Evolutionary conservation across 1,139 yeast species (phyloP).

Genomic region (Candida glucosophila): DNA sequence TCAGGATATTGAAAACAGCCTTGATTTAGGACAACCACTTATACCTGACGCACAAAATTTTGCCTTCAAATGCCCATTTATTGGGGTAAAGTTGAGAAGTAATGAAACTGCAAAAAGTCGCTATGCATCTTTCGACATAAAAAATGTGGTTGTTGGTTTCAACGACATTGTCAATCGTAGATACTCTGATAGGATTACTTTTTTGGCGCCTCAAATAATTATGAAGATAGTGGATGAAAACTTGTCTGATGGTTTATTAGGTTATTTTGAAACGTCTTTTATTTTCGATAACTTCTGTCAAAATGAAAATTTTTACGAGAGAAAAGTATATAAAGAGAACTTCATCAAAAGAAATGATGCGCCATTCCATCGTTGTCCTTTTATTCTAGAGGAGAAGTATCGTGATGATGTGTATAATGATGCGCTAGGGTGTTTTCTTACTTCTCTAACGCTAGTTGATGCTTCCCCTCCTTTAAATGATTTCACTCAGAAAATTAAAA

Average conservation of each 20-base stretch:
- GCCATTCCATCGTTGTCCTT: constrained; percentile 73
- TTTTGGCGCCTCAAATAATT: constrained; percentile 40
- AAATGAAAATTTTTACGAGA: constrained; percentile 38
- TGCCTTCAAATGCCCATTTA: constrained; percentile 33
- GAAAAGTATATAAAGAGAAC: constrained; percentile 47
- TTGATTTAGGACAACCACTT: constrained; percentile 46
- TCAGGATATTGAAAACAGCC: constrained; percentile 65
- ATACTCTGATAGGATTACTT: constrained; percentile 49
- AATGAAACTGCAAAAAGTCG: constrained; percentile 11
- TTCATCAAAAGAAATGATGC: constrained; percentile 71
- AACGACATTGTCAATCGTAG: constrained; percentile 66
- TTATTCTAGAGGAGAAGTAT: constrained; percentile 46
- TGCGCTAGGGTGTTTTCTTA: constrained; percentile 44
- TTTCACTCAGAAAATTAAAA: neutral
- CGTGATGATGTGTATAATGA: constrained; percentile 38
- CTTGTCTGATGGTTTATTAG: constrained; percentile 14
- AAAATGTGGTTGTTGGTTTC: constrained; percentile 35
- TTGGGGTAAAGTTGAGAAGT: constrained; percentile 17
- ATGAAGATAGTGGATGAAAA: constrained; percentile 15
- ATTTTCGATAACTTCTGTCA: constrained; percentile 53
- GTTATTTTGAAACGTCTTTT: constrained; percentile 44
- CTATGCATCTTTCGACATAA: constrained; percentile 20
- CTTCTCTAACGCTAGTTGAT: constrained; percentile 59
- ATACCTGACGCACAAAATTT: constrained; percentile 66
- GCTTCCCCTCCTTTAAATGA: constrained; percentile 51